Evolutionary conservation across 352 stramenopile genomes (phyloP), one percentile per base, ranked within the genome.

Genomic region (Aphanomyces stellatus): DNA sequence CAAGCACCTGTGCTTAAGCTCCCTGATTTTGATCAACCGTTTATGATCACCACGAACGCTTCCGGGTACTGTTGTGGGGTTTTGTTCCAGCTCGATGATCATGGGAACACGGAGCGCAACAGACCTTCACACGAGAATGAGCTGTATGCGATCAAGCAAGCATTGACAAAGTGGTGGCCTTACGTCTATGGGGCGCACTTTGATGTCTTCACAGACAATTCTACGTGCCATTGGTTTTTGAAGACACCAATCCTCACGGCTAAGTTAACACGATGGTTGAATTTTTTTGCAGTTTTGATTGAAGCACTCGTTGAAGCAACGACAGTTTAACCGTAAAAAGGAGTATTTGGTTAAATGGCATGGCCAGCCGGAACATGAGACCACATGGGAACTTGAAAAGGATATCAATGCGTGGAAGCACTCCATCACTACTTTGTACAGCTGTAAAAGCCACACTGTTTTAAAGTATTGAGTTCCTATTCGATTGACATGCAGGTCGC

Each of bases 1-100:
- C 7, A 71, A 31, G 51, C 51, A 17, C 67, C 69, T 2, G 68
- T 81, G 0, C 65, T 81, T 2, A 40, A 69, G n/a, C 56, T 74
- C 2, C 68, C 71, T 6, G 67, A 73, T 25, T 69, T 72, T 25
- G 59, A 57, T 2, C 27, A 53, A 25, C 55, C 67, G 3, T 64
- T 65, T 2, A 65, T 81, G 1, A 64, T 81, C 3, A 49, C 69
- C 17, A 63, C 62, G 11, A 49, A 65, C 42, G 62, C 62, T 25
- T 63, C 51, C 10, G 27, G 41, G 11, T 28, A 17, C 35, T 2
- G 33, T 13, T 51, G 61, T 25, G 64, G 51, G 35, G 64, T 70
- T 1, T n/a, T 70, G 15, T 60, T 19, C 1, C 64, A 70, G 35
- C 8, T 48, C 1, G 4, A 46, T 22, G 61, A 70, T 61, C 27